phyloP scores from a whole-genome alignment of 2,329 filamentous ascomycete genomes.

The Claviceps quebecensis region DNA sequence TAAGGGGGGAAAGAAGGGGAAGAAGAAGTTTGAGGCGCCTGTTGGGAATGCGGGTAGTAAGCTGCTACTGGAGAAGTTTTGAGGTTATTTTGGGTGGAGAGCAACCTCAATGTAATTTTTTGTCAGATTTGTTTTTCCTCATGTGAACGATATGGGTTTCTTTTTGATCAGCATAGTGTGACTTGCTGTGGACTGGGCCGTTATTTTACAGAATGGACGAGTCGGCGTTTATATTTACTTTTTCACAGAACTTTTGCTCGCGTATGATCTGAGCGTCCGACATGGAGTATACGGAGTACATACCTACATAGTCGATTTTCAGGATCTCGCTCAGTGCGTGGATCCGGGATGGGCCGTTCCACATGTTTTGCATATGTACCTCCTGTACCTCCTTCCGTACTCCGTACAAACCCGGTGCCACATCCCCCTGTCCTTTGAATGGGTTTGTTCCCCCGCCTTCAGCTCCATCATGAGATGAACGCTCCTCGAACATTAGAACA shows the following conservation, averaged over 20 bases:
- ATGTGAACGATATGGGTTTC: neutral
- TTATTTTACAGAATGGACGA: slow-evolving; percentile 1
- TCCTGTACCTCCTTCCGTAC: too few relatives aligned
- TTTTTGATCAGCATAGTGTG: neutral
- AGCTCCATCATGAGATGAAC: too few relatives aligned
- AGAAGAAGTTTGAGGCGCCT: slow-evolving; percentile 29
- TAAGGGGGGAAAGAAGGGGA: slow-evolving; percentile 28
- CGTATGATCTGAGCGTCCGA: neutral
- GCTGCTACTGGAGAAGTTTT: slow-evolving; percentile 45
- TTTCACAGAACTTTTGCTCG: too few relatives aligned
- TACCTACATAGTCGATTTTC: neutral
- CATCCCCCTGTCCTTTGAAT: neutral
- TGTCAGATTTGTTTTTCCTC: neutral
- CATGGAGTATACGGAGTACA: too few relatives aligned
- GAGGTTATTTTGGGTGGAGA: slow-evolving; percentile 6
- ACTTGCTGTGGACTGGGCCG: neutral
- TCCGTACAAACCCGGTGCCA: neutral
- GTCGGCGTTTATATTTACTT: neutral
- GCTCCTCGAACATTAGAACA: neutral
- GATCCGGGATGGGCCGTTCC: neutral
- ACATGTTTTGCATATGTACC: neutral
- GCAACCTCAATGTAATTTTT: neutral
- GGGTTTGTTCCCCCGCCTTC: neutral
- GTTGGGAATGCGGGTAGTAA: slow-evolving; percentile 49
- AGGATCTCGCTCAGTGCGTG: neutral